Base-by-base conservation (phyloP, 129 eudicot genomes). In the Tagetes erecta region DNA sequence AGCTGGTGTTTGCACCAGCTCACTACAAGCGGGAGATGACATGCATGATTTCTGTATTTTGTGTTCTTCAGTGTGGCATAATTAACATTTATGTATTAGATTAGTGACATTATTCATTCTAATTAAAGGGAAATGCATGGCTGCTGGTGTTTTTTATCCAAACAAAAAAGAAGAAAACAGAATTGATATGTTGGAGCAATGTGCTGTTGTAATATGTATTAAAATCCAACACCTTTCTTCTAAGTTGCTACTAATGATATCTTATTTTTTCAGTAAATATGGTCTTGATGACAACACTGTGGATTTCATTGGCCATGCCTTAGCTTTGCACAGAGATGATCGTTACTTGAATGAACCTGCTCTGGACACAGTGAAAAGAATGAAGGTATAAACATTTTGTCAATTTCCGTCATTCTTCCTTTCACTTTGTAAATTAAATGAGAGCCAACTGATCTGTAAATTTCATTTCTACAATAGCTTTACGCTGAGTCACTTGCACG, bases 261-360 rank as follows among this genome's bases (percentile, higher is more conserved):
- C 3, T 68, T 37, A 34, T 52, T 69, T 52, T 68, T 8, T 38
- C 89, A 93, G 98, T 58, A 93, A 93, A 79, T 93, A 78, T 64
- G 98, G 97, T 74, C 98, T 94, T 79, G 96, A 86, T 86, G 97
- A 94, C 83, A 88, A 94, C 87, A 94, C 97, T 27, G 76, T 94
- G 60, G 98, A 94, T 83, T 90, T 90, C 50, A 94, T 94, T 59
- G 97, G 98, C 75, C 98, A 94, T 75, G 86, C 98, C 2, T 68
- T 94, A 81, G 98, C 98, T 35, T 93, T 93, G 60, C 98, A 90
- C 71, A 86, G 92, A 84, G 98, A 93, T 85, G 98, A 93, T 52
- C 87, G 92, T 52, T 93, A 90, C 86, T 85, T 93, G 44, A 64
- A 80, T 70, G 97, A 90, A 78, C 98, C 97, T 56, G 98, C 98